These are phyloP conservation scores for Colletotrichum sp. DNA, from an alignment of 2,329 filamentous ascomycete genomes.

Conservation along the genomic window DNA sequence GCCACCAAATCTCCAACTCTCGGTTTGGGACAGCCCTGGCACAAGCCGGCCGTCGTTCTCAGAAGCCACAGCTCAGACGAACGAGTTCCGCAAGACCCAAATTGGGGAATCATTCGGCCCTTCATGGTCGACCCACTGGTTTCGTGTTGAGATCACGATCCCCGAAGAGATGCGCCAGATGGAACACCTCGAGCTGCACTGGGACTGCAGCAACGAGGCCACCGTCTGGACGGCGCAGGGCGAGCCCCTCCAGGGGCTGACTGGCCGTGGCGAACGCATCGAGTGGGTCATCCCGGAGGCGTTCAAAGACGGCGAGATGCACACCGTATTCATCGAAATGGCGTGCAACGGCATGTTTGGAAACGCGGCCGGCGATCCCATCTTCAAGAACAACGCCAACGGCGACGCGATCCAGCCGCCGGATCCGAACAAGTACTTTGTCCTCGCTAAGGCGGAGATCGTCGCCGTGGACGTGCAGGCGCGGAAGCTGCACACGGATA, in stretches of 20 bases:
- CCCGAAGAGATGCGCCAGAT: conserved; percentile 60
- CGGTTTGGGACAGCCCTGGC: conserved; percentile 23
- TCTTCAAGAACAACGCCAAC: conserved; percentile 39
- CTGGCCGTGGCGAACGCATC: conserved; percentile 65
- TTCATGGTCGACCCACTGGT: conserved; percentile 77
- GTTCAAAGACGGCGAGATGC: conserved; percentile 65
- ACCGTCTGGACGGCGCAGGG: conserved; percentile 69
- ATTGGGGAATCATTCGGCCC: conserved; percentile 68
- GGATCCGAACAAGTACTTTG: conserved; percentile 61
- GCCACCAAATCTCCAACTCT: conserved; percentile 17
- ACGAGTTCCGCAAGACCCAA: conserved; percentile 34
- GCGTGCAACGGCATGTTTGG: conserved; percentile 76
- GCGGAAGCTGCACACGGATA: conserved; percentile 66
- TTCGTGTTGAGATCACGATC: conserved; percentile 64
- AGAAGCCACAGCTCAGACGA: conserved; percentile 19
- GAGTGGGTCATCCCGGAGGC: conserved; percentile 68
- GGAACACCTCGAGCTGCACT: conserved; percentile 68
- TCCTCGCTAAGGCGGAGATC: conserved; percentile 62
- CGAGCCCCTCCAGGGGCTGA: conserved; percentile 67
- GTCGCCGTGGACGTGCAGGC: conserved; percentile 68
- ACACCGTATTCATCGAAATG: conserved; percentile 73
- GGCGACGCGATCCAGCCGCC: conserved; percentile 70
- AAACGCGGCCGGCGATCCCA: conserved; percentile 24
- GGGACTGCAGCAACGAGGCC: conserved; percentile 74
- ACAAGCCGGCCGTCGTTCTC: conserved; percentile 20